Evolutionary conservation across 495 filamentous ascomycete species (phyloP).

Genomic region (Antarctomyces pellizariae): DNA sequence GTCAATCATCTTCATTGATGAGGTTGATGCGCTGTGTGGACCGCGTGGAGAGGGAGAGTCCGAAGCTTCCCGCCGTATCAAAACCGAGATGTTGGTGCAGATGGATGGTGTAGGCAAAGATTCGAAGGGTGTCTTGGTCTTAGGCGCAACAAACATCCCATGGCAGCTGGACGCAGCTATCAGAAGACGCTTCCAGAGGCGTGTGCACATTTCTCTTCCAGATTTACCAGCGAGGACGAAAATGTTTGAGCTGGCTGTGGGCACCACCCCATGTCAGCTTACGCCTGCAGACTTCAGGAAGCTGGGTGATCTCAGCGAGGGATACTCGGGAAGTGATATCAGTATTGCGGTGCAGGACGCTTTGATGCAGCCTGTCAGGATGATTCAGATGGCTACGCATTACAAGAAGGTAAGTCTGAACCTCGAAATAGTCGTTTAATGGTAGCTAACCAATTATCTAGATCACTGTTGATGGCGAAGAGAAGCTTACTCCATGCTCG

Average conservation of each 20-base stretch:
- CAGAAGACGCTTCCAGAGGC: slow-evolving; percentile 80
- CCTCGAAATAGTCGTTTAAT: background rate
- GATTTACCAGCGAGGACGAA: slow-evolving; percentile 73
- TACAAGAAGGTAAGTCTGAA: slow-evolving; percentile 58
- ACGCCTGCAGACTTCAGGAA: slow-evolving; percentile 52
- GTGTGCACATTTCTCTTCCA: slow-evolving; percentile 86
- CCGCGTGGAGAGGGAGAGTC: slow-evolving; percentile 94
- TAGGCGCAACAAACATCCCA: slow-evolving; percentile 95
- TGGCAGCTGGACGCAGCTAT: slow-evolving; percentile 99
- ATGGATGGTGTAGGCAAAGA: slow-evolving; percentile 98
- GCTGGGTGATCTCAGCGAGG: slow-evolving; percentile 62
- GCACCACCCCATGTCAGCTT: slow-evolving; percentile 72
- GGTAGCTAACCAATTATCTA: slow-evolving; percentile 13
- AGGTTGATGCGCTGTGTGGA: slow-evolving; percentile 92
- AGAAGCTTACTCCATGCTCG: slow-evolving; percentile 78
- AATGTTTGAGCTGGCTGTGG: slow-evolving; percentile 93
- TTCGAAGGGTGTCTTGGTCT: slow-evolving; percentile 75
- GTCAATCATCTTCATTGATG: slow-evolving; percentile 98
- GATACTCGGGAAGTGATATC: slow-evolving; percentile 92
- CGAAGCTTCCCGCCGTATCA: slow-evolving; percentile 90
- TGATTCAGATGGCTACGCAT: slow-evolving; percentile 95
- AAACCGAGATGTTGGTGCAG: slow-evolving; percentile 93
- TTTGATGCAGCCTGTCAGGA: slow-evolving; percentile 89
- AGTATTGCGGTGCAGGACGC: slow-evolving; percentile 92
- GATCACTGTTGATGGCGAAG: slow-evolving; percentile 46